Conservation (phyloP, 768 basidiomycete species). For the Lyophyllum atratum region DNA sequence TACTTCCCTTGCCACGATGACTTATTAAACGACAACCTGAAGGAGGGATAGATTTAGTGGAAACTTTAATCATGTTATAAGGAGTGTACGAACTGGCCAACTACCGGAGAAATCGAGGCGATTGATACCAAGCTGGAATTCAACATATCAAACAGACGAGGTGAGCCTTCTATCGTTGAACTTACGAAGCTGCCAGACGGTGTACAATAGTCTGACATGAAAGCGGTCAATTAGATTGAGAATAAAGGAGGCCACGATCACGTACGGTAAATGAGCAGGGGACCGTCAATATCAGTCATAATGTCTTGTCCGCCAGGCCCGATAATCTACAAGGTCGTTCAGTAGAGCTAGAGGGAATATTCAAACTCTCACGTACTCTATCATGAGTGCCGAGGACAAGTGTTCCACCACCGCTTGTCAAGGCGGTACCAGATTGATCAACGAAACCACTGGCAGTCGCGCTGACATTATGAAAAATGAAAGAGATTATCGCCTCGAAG, state of each 20-base stretch:
- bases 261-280: slow-evolving; percentile 54
- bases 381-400: slow-evolving; percentile 31
- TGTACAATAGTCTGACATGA: slow-evolving; percentile 49
- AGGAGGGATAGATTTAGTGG: background rate
- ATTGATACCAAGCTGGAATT: slow-evolving; percentile 46
- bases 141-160: background rate
- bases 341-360: slow-evolving; percentile 15
- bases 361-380: slow-evolving; percentile 33
- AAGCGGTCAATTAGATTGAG: background rate
- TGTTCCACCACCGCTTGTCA: slow-evolving; percentile 53
- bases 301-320: slow-evolving; percentile 61
- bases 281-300: slow-evolving; percentile 43
- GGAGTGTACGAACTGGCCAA: slow-evolving; percentile 42
- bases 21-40: slow-evolving; percentile 4
- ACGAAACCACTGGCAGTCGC: slow-evolving; percentile 36
- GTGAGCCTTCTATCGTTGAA: background rate
- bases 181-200: slow-evolving; percentile 44
- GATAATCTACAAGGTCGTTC: slow-evolving; percentile 33
- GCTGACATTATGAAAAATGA: background rate
- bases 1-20: background rate
- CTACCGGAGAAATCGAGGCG: slow-evolving; percentile 50
- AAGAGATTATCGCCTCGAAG: background rate
- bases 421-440: slow-evolving; percentile 45
- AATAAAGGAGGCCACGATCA: slow-evolving; percentile 1
- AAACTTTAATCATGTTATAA: background rate